Percentiles rank a stretch among this genome's conserved stretches.
Conservation (phyloP, 2,329 filamentous ascomycete species). For the Aureobasidium musti region DNA sequence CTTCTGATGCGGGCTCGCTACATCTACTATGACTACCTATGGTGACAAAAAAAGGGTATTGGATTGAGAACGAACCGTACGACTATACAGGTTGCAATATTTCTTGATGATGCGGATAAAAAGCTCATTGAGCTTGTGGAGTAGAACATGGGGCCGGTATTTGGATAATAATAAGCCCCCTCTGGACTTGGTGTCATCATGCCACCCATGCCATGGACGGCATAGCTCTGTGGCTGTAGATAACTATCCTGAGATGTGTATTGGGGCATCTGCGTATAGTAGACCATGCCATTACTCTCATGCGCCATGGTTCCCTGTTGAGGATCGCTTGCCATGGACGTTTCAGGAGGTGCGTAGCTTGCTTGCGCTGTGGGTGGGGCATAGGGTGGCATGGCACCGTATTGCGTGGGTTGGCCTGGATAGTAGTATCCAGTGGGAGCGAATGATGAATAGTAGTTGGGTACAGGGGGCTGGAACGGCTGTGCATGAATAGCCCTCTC, state of each 20-base stretch:
- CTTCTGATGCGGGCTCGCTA: not conserved
- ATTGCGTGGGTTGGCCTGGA: constrained; percentile 46
- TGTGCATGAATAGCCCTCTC: constrained; percentile 89
- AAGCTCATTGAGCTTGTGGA: constrained; percentile 26
- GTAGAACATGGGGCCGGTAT: constrained; percentile 61
- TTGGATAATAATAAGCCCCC: constrained; percentile 57
- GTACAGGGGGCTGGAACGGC: constrained; percentile 72
- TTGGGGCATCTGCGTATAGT: constrained; percentile 61
- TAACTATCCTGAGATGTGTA: constrained; percentile 36
- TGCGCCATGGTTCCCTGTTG: constrained; percentile 68
- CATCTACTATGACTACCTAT: not conserved
- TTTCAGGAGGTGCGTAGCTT: constrained; percentile 36
- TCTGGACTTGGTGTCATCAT: constrained; percentile 69
- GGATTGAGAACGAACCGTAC: not conserved
- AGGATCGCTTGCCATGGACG: constrained; percentile 35
- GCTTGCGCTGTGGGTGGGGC: constrained; percentile 41
- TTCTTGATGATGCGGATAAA: not conserved
- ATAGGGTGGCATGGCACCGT: constrained; percentile 34
- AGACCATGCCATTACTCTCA: constrained; percentile 93
- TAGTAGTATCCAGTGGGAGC: constrained; percentile 70
- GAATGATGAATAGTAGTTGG: constrained; percentile 61
- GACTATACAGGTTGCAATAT: not conserved
- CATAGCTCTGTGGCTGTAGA: constrained; percentile 52
- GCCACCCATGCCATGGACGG: constrained; percentile 68
- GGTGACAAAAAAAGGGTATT: not conserved